phyloP scores from a whole-genome alignment of 257 asterid genomes.

The Solanum medicagineum region DNA sequence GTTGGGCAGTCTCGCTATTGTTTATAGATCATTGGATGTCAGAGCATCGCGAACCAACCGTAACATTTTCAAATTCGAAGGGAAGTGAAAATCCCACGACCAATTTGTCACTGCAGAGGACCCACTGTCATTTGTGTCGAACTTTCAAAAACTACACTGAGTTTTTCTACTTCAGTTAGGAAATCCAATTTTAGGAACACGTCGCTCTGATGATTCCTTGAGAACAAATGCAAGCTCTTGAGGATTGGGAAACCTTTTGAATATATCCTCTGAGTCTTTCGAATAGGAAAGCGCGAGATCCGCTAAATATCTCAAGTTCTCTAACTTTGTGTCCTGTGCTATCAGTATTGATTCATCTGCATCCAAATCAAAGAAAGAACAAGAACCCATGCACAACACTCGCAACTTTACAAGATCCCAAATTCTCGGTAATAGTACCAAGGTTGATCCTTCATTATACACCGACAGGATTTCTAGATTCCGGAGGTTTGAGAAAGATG shows the following conservation, averaged over 20 bases:
- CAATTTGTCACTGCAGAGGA: background rate
- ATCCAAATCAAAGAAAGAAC: background rate
- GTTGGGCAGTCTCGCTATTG: background rate
- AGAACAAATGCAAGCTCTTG: background rate
- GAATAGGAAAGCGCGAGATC: background rate
- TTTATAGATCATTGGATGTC: background rate
- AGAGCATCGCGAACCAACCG: rapidly evolving
- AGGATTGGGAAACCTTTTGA: background rate
- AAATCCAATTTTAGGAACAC: background rate
- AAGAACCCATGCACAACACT: background rate
- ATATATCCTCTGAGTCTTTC: background rate
- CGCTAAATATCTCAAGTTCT: background rate
- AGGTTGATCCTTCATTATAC: background rate
- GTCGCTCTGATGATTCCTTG: background rate
- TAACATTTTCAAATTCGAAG: background rate
- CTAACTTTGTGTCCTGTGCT: background rate
- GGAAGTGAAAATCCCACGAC: background rate
- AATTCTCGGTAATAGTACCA: background rate
- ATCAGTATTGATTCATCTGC: background rate
- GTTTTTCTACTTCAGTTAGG: background rate
- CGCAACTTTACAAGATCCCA: background rate
- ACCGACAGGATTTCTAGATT: background rate
- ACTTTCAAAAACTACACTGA: background rate
- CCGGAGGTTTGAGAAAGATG: no score
- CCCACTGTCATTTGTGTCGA: background rate